A percentile compares a stretch with the other conserved stretches of the same genome.
phyloP scores from a whole-genome alignment of 352 stramenopile genomes.

The Phytophthora tubulina region DNA sequence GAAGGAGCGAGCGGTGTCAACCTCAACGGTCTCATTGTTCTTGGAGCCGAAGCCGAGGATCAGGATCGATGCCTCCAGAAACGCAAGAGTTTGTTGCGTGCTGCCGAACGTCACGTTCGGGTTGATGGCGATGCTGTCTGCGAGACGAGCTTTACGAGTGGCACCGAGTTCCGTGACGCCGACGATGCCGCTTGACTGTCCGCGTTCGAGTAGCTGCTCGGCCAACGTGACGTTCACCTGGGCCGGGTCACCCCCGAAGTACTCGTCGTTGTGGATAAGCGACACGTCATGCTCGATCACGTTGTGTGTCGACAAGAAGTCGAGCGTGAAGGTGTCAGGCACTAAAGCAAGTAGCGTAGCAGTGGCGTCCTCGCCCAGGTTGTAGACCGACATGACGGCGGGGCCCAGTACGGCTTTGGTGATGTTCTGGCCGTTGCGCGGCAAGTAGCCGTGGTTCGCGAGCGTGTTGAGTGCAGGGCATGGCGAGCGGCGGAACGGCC shows the following conservation, averaged over 20 bases:
- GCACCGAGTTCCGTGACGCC: constrained; percentile 43
- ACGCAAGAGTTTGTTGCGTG: constrained; percentile 43
- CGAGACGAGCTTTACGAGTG: constrained; percentile 46
- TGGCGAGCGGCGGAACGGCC: constrained; percentile 47
- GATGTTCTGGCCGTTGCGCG: constrained; percentile 59
- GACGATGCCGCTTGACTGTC: constrained; percentile 33
- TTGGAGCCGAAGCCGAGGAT: constrained; percentile 47
- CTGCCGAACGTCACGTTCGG: constrained; percentile 47
- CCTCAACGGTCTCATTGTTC: constrained; percentile 38
- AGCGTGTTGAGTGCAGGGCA: constrained; percentile 65
- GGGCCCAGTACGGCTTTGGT: constrained; percentile 36
- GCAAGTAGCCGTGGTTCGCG: constrained; percentile 66
- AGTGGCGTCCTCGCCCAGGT: constrained; percentile 32
- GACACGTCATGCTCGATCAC: constrained; percentile 48
- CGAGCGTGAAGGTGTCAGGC: constrained; percentile 40
- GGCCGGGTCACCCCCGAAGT: constrained; percentile 46
- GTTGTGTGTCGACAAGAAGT: constrained; percentile 51
- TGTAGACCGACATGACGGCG: constrained; percentile 46
- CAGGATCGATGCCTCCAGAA: constrained; percentile 49
- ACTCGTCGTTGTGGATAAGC: constrained; percentile 61
- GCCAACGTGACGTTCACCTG: constrained; percentile 45
- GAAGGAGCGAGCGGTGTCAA: constrained; percentile 42
- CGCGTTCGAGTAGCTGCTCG: constrained; percentile 41
- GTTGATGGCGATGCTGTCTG: constrained; percentile 44
- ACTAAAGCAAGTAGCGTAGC: constrained; percentile 40